Conservation (phyloP, 768 basidiomycete genomes). For the Mycena leptocephala region DNA sequence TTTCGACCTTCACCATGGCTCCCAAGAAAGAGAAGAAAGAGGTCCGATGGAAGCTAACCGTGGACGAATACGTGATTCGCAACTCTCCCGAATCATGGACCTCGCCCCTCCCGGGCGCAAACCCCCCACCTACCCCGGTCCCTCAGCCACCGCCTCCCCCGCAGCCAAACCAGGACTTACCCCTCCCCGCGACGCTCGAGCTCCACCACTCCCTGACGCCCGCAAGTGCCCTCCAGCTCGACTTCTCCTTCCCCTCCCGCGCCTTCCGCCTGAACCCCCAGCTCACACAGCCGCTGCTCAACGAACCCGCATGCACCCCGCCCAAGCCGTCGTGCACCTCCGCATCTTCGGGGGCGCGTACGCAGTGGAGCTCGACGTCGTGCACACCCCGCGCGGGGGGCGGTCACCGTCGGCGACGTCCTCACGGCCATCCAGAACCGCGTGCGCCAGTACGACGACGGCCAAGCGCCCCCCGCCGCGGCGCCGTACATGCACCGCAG, state of each 20-base stretch:
- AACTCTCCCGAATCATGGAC: slow-evolving; percentile 5
- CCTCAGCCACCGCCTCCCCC: background rate
- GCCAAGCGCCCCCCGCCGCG: slow-evolving; percentile 8
- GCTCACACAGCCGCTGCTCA: background rate
- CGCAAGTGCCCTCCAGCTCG: slow-evolving; percentile 10
- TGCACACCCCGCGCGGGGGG: background rate
- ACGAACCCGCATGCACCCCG: slow-evolving; percentile 5
- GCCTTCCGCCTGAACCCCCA: slow-evolving; percentile 24
- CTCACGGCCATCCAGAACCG: background rate
- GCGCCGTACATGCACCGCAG: background rate
- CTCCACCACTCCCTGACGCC: slow-evolving; percentile 1
- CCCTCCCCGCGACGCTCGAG: background rate
- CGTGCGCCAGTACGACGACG: slow-evolving; percentile 5
- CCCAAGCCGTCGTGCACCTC: background rate
- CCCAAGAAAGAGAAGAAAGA: background rate
- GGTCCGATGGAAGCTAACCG: background rate
- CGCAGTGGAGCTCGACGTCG: background rate
- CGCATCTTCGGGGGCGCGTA: slow-evolving; percentile 4
- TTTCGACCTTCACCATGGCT: background rate
- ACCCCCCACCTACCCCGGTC: background rate
- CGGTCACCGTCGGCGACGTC: slow-evolving; percentile 16
- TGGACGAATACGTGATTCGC: background rate
- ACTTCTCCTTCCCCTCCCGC: slow-evolving; percentile 28
- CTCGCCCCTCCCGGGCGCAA: background rate
- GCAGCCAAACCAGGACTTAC: background rate